phyloP scores from a whole-genome alignment of 345 rosid genomes.

The Camelina laxa region DNA sequence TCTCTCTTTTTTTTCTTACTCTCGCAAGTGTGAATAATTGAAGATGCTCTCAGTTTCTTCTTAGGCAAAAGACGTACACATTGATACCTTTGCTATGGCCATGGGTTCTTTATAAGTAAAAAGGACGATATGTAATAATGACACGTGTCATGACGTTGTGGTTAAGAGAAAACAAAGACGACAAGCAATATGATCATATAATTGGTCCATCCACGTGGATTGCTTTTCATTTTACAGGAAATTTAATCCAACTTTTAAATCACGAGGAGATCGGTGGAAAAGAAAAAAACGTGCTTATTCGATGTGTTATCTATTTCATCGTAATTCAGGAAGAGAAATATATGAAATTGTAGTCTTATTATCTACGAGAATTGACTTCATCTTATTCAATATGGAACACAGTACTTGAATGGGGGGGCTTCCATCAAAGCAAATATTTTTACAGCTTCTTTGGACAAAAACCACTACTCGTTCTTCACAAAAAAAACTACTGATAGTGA shows the following conservation, averaged over 20 bases:
- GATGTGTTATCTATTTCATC: too few relatives aligned
- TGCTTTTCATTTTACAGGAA: neutral
- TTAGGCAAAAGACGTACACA: neutral
- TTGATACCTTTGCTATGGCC: neutral
- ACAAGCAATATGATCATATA: constrained; percentile 27
- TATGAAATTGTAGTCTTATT: neutral
- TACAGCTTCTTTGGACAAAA: neutral
- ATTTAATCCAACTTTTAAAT: neutral
- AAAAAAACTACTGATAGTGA: neutral
- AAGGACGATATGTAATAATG: neutral
- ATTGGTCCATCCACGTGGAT: constrained; percentile 27
- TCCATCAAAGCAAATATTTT: neutral
- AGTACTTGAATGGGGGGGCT: neutral
- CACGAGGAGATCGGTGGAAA: constrained; percentile 20
- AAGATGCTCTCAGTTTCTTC: constrained; percentile 19
- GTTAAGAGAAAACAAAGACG: constrained; percentile 19
- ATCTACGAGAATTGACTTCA: neutral
- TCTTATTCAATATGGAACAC: neutral
- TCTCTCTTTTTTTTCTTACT: neutral
- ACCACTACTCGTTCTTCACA: neutral
- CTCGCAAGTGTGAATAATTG: constrained; percentile 1
- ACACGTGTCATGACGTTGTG: constrained; percentile 31
- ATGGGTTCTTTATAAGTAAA: constrained; percentile 28
- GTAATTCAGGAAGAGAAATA: too few relatives aligned
- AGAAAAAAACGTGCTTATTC: neutral